These are phyloP conservation scores for Wickerhamiella musiphila DNA, from an alignment of 805 yeast genomes.

Conservation along the genomic window DNA sequence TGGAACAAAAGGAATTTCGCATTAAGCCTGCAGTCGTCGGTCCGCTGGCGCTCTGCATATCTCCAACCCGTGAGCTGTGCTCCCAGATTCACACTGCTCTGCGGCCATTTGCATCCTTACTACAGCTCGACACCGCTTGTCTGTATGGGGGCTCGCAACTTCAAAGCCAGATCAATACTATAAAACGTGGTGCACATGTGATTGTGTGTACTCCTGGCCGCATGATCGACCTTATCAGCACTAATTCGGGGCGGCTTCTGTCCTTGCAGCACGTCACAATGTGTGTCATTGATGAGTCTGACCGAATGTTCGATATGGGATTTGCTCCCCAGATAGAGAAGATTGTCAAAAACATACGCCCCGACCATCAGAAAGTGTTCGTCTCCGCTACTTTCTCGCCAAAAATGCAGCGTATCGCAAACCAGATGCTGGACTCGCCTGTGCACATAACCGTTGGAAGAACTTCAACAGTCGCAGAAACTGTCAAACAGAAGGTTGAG, in stretches of 20 bases:
- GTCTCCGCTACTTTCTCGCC: slow-evolving; percentile 90
- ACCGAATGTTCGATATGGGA: slow-evolving; percentile 90
- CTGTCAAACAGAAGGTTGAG: slow-evolving; percentile 55
- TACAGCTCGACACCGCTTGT: slow-evolving; percentile 42
- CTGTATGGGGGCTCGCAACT: slow-evolving; percentile 87
- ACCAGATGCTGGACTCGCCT: slow-evolving; percentile 43
- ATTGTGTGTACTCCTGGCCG: slow-evolving; percentile 93
- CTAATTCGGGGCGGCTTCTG: slow-evolving; percentile 63
- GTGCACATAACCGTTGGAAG: slow-evolving; percentile 68
- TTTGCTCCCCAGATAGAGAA: slow-evolving; percentile 90
- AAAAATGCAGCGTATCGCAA: slow-evolving; percentile 60
- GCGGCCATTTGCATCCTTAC: slow-evolving; percentile 33
- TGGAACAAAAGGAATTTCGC: slow-evolving; percentile 50
- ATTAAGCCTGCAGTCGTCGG: slow-evolving; percentile 35
- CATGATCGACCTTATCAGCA: slow-evolving; percentile 69
- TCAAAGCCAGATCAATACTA: slow-evolving; percentile 60
- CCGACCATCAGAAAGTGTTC: slow-evolving; percentile 74
- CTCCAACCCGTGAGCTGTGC: slow-evolving; percentile 90
- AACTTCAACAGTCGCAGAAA: slow-evolving; percentile 62
- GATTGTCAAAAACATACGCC: slow-evolving; percentile 57
- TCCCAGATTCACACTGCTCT: slow-evolving; percentile 62
- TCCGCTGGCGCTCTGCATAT: slow-evolving; percentile 61
- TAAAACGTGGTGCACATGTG: slow-evolving; percentile 63
- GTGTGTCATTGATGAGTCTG: slow-evolving; percentile 90
- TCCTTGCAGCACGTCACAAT: slow-evolving; percentile 55